These are phyloP conservation scores for Apiotrichum montevideense DNA, from an alignment of 1,284 basidiomycete genomes.

Conservation along the genomic window DNA sequence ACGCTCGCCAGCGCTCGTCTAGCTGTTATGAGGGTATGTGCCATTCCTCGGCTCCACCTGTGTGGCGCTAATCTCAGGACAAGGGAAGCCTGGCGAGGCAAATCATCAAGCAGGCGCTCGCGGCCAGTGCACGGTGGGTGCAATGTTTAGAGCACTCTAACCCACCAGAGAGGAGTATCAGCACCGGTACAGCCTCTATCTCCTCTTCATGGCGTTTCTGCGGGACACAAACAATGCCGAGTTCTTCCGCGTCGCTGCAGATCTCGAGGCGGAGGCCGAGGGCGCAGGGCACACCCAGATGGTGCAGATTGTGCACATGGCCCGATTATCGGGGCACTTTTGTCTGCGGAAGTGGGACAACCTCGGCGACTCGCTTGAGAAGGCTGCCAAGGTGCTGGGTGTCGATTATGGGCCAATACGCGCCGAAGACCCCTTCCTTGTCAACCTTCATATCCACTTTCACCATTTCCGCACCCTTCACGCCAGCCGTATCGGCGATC, in stretches of 20 bases:
- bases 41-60: background rate
- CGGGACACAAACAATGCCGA: conserved; percentile 16
- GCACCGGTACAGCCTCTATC: conserved; percentile 27
- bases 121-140: conserved; percentile 5
- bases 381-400: conserved; percentile 9
- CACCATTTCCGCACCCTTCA: conserved; percentile 25
- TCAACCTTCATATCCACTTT: conserved; percentile 21
- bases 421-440: background rate
- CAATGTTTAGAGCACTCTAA: background rate
- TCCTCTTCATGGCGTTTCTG: conserved; percentile 24
- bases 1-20: conserved; percentile 25
- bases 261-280: conserved; percentile 24
- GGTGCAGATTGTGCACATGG: conserved; percentile 22
- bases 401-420: background rate
- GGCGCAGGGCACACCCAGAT: conserved; percentile 19
- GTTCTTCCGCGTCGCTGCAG: conserved; percentile 19
- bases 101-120: conserved; percentile 23
- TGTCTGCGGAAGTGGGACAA: conserved; percentile 33
- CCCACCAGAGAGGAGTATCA: conserved; percentile 14
- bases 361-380: conserved; percentile 17
- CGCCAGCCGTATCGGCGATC: conserved; percentile 32
- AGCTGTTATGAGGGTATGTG: conserved; percentile 22
- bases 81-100: conserved; percentile 23
- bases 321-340: conserved; percentile 24
- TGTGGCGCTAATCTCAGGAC: conserved; percentile 7